Evolutionary conservation across 2,329 filamentous ascomycete species (phyloP).

Genomic region (Colletotrichum zoysiae): DNA sequence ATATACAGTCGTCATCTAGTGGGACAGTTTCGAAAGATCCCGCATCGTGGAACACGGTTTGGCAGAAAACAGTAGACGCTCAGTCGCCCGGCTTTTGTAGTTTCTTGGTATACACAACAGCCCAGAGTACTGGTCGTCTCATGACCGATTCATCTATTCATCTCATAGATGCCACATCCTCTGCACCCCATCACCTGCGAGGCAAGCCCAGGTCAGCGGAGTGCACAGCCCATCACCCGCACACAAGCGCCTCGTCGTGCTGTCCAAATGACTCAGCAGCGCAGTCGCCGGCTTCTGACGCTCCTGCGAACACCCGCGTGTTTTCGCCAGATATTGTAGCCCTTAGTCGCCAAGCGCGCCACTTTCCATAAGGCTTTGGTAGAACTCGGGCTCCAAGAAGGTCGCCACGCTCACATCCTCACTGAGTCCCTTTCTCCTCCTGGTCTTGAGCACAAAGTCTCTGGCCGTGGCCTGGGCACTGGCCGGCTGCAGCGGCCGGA

Average conservation of each 20-base stretch:
- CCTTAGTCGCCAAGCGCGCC: slow-evolving; percentile 77
- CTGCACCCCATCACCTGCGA: slow-evolving; percentile 11
- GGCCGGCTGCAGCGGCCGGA: slow-evolving; percentile 88
- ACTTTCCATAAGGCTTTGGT: slow-evolving; percentile 87
- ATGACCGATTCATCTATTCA: slow-evolving; percentile 23
- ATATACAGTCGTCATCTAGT: neutral
- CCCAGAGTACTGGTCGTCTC: slow-evolving; percentile 23
- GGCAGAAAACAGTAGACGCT: neutral
- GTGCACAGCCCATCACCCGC: slow-evolving; percentile 8
- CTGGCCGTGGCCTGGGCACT: slow-evolving; percentile 89
- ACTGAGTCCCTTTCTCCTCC: slow-evolving; percentile 90
- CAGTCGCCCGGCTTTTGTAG: neutral
- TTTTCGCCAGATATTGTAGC: neutral
- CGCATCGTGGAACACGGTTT: neutral
- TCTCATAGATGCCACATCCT: slow-evolving; percentile 13
- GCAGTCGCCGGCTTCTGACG: slow-evolving; percentile 7
- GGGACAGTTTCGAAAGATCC: neutral
- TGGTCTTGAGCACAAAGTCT: slow-evolving; percentile 97
- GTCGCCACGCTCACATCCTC: slow-evolving; percentile 97
- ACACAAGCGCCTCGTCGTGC: slow-evolving; percentile 10
- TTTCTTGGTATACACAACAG: slow-evolving; percentile 31
- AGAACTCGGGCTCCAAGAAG: slow-evolving; percentile 95
- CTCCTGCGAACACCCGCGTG: neutral
- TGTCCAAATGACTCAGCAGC: slow-evolving; percentile 16
- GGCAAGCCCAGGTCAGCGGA: slow-evolving; percentile 15